These are phyloP conservation scores for Paramecium tetraurelia DNA, from an alignment of 73 alveolate genomes.

Conservation along the genomic window DNA sequence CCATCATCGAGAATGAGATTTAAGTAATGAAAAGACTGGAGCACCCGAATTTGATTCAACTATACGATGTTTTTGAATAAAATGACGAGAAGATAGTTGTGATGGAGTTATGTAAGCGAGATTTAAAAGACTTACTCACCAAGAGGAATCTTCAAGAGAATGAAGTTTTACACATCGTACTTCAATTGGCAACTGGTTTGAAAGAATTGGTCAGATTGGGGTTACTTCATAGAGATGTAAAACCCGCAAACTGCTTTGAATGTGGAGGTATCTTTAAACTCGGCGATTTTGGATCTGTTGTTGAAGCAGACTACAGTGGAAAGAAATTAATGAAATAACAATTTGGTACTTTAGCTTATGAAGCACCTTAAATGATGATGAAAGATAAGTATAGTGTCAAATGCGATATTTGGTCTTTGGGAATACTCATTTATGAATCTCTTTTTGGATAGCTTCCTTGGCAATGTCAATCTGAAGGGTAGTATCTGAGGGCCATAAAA, in stretches of 20 bases:
- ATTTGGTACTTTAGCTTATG: slow-evolving; percentile 46
- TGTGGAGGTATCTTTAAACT: slow-evolving; percentile 42
- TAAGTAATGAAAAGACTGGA: slow-evolving; percentile 22
- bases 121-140: neutral
- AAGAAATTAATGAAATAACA: neutral
- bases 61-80: slow-evolving; percentile 9
- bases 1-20: neutral
- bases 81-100: neutral
- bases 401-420: slow-evolving; percentile 62
- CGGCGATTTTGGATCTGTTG: slow-evolving; percentile 53
- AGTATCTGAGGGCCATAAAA: neutral
- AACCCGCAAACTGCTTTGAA: slow-evolving; percentile 51
- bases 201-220: slow-evolving; percentile 29
- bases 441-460: slow-evolving; percentile 53
- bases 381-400: neutral
- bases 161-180: neutral
- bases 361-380: slow-evolving; percentile 49
- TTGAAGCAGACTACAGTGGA: slow-evolving; percentile 1
- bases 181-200: slow-evolving; percentile 4
- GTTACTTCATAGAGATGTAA: slow-evolving; percentile 57
- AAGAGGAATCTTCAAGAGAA: slow-evolving; percentile 25
- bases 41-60: slow-evolving; percentile 27
- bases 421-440: slow-evolving; percentile 46
- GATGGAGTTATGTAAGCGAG: slow-evolving; percentile 35
- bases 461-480: neutral